These are phyloP conservation scores for Fusarium marasasianum DNA, from an alignment of 2,329 filamentous ascomycete genomes.

Conservation along the genomic window DNA sequence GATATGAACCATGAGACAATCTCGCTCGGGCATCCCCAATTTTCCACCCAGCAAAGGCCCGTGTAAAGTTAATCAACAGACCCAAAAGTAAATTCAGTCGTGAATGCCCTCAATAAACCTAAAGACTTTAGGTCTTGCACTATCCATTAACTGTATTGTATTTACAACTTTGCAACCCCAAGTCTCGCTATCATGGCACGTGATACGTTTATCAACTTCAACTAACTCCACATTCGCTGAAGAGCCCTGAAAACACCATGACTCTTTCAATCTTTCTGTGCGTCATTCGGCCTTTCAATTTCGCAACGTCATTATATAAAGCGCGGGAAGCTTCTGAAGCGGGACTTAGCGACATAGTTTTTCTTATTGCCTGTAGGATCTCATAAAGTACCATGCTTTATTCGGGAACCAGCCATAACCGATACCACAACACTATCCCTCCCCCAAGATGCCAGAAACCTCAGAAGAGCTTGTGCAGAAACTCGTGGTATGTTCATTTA, in stretches of 20 bases:
- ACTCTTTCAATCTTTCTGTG: constrained; percentile 24
- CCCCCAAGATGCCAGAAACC: constrained; percentile 37
- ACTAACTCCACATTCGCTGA: constrained; percentile 19
- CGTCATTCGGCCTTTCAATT: constrained; percentile 23
- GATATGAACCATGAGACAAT: neutral
- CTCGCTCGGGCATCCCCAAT: neutral
- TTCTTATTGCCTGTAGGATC: neutral
- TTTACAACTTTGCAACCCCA: neutral
- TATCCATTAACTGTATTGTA: neutral
- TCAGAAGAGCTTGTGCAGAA: constrained; percentile 40
- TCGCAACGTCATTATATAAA: constrained; percentile 3
- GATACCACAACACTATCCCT: constrained; percentile 20
- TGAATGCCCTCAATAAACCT: neutral
- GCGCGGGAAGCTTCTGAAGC: neutral
- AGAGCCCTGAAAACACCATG: constrained; percentile 23
- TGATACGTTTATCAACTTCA: constrained; percentile 18
- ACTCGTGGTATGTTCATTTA: constrained; percentile 43
- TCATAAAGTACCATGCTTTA: constrained; percentile 34
- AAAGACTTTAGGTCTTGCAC: neutral
- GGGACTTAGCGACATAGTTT: neutral
- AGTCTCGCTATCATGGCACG: constrained; percentile 8
- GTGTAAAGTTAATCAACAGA: neutral
- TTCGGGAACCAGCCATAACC: constrained; percentile 21
- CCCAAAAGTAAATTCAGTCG: neutral
- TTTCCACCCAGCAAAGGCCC: neutral